Evolutionary conservation across 441 rosid genomes (phyloP).

Genomic region (Isatis lusitanica): DNA sequence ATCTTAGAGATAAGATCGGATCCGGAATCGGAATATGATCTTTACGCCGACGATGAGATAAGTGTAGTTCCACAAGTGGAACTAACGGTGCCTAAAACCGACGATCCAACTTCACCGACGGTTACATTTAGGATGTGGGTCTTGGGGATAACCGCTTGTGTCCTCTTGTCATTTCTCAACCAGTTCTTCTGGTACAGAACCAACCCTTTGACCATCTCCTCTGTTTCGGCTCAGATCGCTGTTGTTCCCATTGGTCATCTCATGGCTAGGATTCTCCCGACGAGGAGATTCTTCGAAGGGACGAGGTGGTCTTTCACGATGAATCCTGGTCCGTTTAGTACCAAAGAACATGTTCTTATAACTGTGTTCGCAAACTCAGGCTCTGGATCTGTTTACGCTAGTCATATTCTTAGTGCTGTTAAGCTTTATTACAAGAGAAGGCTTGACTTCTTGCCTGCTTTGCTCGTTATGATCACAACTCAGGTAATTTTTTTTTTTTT

Average conservation of each 20-base stretch:
- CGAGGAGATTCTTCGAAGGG: conserved; percentile 47
- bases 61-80: conserved; percentile 52
- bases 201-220: conserved; percentile 49
- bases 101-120: conserved; percentile 58
- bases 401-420: conserved; percentile 69
- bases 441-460: conserved; percentile 58
- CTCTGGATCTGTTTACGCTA: conserved; percentile 73
- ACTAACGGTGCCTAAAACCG: conserved; percentile 76
- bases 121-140: conserved; percentile 86
- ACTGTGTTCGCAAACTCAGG: conserved; percentile 82
- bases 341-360: conserved; percentile 81
- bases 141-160: conserved; percentile 57
- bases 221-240: conserved; percentile 75
- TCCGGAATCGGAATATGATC: not conserved
- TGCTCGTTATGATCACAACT: conserved; percentile 72
- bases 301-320: conserved; percentile 52
- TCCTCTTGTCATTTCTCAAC: conserved; percentile 65
- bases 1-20: not conserved
- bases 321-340: conserved; percentile 77
- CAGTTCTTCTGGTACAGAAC: conserved; percentile 88
- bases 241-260: conserved; percentile 75
- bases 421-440: conserved; percentile 58
- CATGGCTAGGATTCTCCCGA: conserved; percentile 58
- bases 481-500: conserved; percentile 58
- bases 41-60: conserved; percentile 17